Evolutionary conservation across 441 rosid genomes (phyloP), one percentile per base, ranked within the genome.

Genomic region (Populus trichocarpa): DNA sequence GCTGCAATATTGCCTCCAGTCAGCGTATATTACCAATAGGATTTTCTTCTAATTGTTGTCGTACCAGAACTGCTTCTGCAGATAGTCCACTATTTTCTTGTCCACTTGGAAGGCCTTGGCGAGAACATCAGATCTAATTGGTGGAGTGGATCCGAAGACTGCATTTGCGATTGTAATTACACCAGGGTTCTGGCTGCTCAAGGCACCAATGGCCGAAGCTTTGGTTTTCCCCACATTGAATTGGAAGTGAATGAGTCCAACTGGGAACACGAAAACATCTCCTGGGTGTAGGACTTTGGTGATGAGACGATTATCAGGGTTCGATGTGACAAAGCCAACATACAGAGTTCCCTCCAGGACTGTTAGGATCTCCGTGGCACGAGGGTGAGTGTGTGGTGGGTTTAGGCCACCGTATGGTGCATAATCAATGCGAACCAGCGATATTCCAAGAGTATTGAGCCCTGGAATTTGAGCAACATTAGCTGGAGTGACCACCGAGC

Each of bases 221-320:
- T 75, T 67, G 0, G 85, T 70, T 13, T 85, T 74, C 13, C 84
- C 87, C 35, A 88, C 40, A 69, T 88, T 88, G 75, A 84, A 79
- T 33, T 90, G 93, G 74, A 90, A 88, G 80, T 90, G 91, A 40
- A 89, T 83, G 72, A 89, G 74, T 20, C 91, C 91, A 0, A 83
- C 42, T 20, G 93, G 91, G 71, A 89, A 88, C 67, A 86, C 91
- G 64, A 90, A 84, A 3, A 88, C 89, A 40, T 85, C 90, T 59
- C 90, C 90, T 0, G 86, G 86, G 11, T 89, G 38, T 50, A 88
- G 77, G 68, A 88, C 80, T 82, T 87, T 86, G 0, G 85, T 69
- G 83, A 90, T 77, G 65, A 90, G 75, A 22, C 83, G 83, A 35
- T 86, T 77, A 18, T 84, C 84, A 18, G 87, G 90, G 79, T 81